Evolutionary conservation across 805 yeast genomes (phyloP).

Genomic region (Hermanozyma aechmeae): DNA sequence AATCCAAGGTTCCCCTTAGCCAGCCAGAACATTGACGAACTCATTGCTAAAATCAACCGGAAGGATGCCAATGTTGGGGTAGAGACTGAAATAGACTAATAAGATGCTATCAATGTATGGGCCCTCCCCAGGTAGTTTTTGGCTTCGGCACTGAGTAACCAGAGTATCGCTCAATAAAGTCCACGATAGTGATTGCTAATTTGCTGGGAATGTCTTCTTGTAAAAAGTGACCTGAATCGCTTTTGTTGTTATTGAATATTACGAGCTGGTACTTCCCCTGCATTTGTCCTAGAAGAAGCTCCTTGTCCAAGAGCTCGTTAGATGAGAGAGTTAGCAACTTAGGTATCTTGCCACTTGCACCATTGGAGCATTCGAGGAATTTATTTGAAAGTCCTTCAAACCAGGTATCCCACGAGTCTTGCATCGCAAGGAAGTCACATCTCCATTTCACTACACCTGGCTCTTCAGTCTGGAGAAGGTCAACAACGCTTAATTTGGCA

Average conservation of each 20-base stretch:
- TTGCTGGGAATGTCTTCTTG: slow-evolving; percentile 83
- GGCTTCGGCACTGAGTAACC: too few species aligned
- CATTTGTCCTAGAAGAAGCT: slow-evolving; percentile 92
- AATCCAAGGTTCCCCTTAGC: slow-evolving; percentile 89
- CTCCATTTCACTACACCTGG: slow-evolving; percentile 41
- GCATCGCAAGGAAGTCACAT: slow-evolving; percentile 52
- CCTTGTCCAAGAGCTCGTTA: slow-evolving; percentile 79
- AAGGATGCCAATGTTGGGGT: too few species aligned
- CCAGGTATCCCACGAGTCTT: slow-evolving; percentile 77
- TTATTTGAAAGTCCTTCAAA: slow-evolving; percentile 55
- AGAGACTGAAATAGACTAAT: too few species aligned
- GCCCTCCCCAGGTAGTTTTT: too few species aligned
- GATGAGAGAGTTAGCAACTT: slow-evolving; percentile 79
- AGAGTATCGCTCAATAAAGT: slow-evolving; percentile 39
- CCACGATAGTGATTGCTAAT: slow-evolving; percentile 46
- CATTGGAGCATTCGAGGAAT: slow-evolving; percentile 26
- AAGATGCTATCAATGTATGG: too few species aligned
- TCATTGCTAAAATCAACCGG: slow-evolving; percentile 49
- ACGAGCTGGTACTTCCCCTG: slow-evolving; percentile 91
- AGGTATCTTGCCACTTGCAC: slow-evolving; percentile 27
- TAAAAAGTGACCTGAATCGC: slow-evolving; percentile 74
- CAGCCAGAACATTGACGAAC: slow-evolving; percentile 74
- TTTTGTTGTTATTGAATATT: slow-evolving; percentile 47
- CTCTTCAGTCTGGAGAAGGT: slow-evolving; percentile 31
- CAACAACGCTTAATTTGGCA: slow-evolving; percentile 75